These are phyloP conservation scores for Musa troglodytarum DNA, from an alignment of 176 grass and related monocot species.

Conservation along the genomic window DNA sequence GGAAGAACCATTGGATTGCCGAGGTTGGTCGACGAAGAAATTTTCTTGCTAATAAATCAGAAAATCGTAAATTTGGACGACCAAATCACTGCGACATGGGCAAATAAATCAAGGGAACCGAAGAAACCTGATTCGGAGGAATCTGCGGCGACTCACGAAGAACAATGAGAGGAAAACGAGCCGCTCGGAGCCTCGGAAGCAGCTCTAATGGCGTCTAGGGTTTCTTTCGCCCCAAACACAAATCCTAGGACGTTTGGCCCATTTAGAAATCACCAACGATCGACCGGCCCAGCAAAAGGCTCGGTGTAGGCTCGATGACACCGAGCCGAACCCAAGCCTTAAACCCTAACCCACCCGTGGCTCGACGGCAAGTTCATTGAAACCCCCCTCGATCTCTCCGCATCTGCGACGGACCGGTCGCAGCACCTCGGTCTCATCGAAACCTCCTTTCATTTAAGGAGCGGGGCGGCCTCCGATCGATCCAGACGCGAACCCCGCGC, in stretches of 20 bases:
- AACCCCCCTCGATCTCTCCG: not conserved
- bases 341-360: not conserved
- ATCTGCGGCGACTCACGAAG: no score
- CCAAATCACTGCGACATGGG: no score
- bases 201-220: not conserved
- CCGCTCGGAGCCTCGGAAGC: not conserved
- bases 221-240: not conserved
- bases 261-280: no score
- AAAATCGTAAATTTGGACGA: no score
- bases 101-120: no score
- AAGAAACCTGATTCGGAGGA: no score
- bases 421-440: conserved; percentile 8
- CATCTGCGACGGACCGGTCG: not conserved
- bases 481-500: not conserved
- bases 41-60: no score
- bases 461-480: not conserved
- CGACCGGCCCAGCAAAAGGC: no score
- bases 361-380: not conserved
- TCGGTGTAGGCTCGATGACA: no score
- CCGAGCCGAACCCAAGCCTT: not conserved
- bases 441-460: not conserved
- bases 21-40: conserved; percentile 26
- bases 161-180: no score
- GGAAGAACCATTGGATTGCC: conserved; percentile 37
- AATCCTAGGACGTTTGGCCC: not conserved